These are phyloP conservation scores for Casuarina glauca DNA, from an alignment of 306 rosid species.

Conservation along the genomic window DNA sequence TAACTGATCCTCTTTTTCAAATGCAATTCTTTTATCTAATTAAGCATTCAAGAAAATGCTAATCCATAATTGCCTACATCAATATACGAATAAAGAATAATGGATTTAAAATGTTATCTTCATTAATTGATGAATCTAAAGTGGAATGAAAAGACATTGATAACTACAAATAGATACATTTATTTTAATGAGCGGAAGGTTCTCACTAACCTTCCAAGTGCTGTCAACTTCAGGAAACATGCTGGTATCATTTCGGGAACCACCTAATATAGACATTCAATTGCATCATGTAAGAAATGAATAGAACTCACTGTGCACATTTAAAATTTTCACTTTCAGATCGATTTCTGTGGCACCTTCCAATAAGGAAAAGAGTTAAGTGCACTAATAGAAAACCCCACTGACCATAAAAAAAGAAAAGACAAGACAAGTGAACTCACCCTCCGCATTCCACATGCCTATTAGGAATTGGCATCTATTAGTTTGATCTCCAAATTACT, in stretches of 20 bases:
- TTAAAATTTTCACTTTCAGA: neutral
- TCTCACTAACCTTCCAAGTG: conserved; percentile 76
- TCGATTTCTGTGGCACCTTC: neutral
- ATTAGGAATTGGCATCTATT: neutral
- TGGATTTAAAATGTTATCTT: neutral
- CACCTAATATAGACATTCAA: conserved; percentile 51
- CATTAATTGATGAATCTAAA: conserved; percentile 4
- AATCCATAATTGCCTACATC: neutral
- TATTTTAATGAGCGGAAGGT: neutral
- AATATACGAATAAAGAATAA: neutral
- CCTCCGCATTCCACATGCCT: neutral
- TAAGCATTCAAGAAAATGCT: neutral
- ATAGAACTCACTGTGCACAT: neutral
- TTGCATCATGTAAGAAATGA: conserved; percentile 9
- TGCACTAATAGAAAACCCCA: neutral
- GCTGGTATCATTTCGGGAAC: conserved; percentile 53
- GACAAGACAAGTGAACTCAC: neutral
- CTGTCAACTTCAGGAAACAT: conserved; percentile 94
- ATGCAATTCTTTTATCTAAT: neutral
- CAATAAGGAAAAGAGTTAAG: neutral
- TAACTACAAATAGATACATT: conserved; percentile 7
- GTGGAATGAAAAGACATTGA: conserved; percentile 12
- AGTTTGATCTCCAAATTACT: neutral
- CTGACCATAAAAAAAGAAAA: neutral
- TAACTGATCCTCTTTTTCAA: neutral